Conservation (phyloP, 2,329 filamentous ascomycete genomes). For the Diaporthe caulivora region DNA sequence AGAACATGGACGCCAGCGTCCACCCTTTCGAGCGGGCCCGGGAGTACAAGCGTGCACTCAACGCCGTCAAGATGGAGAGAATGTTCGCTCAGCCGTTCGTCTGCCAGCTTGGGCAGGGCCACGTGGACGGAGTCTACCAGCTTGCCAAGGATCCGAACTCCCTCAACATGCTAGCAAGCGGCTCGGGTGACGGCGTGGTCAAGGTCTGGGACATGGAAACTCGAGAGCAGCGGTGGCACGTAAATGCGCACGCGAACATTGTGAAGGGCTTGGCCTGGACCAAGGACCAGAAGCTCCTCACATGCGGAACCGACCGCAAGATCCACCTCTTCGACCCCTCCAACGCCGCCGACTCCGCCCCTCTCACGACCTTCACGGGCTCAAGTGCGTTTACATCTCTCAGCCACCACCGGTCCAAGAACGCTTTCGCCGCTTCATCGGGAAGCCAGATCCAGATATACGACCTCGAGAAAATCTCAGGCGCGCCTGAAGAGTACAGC, state of each 20-base stretch:
- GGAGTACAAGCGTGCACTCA: conserved; percentile 78
- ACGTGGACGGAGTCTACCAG: conserved; percentile 90
- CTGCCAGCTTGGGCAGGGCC: conserved; percentile 86
- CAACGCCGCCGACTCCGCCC: conserved; percentile 74
- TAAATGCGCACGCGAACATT: conserved; percentile 89
- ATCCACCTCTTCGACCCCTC: conserved; percentile 93
- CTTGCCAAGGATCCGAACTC: conserved; percentile 84
- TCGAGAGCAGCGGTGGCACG: conserved; percentile 78
- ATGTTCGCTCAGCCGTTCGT: conserved; percentile 86
- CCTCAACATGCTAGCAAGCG: conserved; percentile 81
- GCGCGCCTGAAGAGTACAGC: conserved; percentile 83
- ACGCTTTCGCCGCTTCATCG: conserved; percentile 84
- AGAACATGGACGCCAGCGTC: conserved; percentile 75
- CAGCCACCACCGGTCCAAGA: conserved; percentile 83
- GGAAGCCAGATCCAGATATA: conserved; percentile 84
- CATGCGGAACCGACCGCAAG: conserved; percentile 86
- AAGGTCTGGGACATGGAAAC: conserved; percentile 77
- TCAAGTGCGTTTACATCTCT: conserved; percentile 83
- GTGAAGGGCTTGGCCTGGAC: conserved; percentile 95
- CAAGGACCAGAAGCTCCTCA: conserved; percentile 84
- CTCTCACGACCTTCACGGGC: conserved; percentile 87
- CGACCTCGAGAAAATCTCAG: conserved; percentile 84
- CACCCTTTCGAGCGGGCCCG: conserved; percentile 92
- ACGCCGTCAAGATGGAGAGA: conserved; percentile 92
- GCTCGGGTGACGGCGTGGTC: conserved; percentile 90